Conservation (phyloP, 306 rosid genomes). For the Mimosa pudica region DNA sequence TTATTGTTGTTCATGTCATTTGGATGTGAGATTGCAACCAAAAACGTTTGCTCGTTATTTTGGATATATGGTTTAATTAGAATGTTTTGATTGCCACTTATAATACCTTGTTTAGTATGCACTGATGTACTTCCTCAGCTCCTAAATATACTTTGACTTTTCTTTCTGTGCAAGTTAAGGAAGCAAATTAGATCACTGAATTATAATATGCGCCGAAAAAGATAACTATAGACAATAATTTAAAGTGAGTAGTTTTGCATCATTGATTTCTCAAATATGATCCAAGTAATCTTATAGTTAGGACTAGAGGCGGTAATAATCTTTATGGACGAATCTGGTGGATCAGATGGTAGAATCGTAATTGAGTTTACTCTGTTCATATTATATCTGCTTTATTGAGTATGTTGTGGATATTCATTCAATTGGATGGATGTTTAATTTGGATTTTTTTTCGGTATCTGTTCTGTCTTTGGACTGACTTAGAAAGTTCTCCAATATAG, state of each 20-base stretch:
- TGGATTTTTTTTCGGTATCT: background rate
- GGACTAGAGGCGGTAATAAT: background rate
- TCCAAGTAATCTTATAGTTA: too few relatives aligned
- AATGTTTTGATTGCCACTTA: background rate
- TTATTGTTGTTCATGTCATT: background rate
- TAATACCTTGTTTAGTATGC: background rate
- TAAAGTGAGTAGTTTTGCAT: too few relatives aligned
- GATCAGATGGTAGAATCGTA: background rate
- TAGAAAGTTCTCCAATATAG: constrained; percentile 39
- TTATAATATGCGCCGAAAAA: too few relatives aligned
- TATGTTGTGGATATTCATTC: background rate
- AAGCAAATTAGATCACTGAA: too few relatives aligned
- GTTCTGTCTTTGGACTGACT: constrained; percentile 37
- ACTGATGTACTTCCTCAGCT: background rate
- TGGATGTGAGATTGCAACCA: background rate
- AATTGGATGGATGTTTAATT: background rate
- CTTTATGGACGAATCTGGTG: background rate
- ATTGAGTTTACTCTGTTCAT: background rate
- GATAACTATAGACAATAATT: too few relatives aligned
- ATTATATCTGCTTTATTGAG: background rate
- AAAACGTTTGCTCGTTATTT: background rate
- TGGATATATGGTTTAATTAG: background rate
- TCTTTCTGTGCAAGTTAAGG: too few relatives aligned
- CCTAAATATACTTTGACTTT: too few relatives aligned
- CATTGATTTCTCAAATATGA: too few relatives aligned